Evolutionary conservation across 495 filamentous ascomycete species (phyloP), one percentile per base, ranked within the genome.

Genomic region (Aspergillus conjunctus): DNA sequence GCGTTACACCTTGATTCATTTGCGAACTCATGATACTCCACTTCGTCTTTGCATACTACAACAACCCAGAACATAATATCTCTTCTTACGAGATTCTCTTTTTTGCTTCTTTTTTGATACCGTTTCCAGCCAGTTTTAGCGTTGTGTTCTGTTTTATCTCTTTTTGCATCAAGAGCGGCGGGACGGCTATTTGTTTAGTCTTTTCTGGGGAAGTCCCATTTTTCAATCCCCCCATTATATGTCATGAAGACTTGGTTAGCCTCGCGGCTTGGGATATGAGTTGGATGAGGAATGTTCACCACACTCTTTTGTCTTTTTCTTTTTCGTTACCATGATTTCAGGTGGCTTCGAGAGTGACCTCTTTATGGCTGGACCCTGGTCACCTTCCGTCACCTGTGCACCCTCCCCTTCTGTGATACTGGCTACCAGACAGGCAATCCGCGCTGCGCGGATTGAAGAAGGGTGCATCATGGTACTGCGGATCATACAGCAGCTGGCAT

Each of bases 241-340:
- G 71, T 77, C 77, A 82, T 79, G 71, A 85, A 84, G 80, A 85
- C 71, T 69, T 76, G 78, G 77, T 81, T 60, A 76, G 83, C 82
- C 83, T 82, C 83, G 73, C 82, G 83, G 83, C 83, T 77, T 67
- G 74, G 76, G 73, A 77, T 78, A 82, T 77, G 77, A 77, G 69
- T 73, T 72, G 78, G 79, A 81, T 74, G 76, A 80, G 78, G 71
- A 77, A 79, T 77, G 71, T 78, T 74, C 71, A 69, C 60, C 56
- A 60, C 58, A 60, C 51, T 60, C 58, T n/a, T 60, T 60, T 54
- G 10, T 18, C 10, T 69, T 66, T 67, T 77, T 77, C 71, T 69
- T 60, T 71, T 80, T 77, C 65, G 63, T 65, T 69, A 73, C 74
- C 71, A 71, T 73, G 64, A 66, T 66, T 54, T 33, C 58, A 56